A percentile compares a stretch with the other conserved stretches of the same genome.
Evolutionary conservation across 1,284 basidiomycete species (phyloP).

Genomic region (Uromyces viciae-fabae): DNA sequence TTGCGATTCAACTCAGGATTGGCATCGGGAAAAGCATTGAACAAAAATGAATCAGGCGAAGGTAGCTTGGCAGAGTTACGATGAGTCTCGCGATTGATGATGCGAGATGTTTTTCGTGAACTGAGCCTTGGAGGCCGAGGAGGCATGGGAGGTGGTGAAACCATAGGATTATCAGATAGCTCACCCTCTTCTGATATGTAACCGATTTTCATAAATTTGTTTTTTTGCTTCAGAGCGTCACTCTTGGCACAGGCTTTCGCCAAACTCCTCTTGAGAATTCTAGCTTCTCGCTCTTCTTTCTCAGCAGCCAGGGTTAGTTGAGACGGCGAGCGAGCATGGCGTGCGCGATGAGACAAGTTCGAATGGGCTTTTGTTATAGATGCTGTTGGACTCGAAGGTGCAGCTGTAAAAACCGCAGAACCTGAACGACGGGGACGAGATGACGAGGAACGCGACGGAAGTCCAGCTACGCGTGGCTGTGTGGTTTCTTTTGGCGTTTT

Average conservation of each 20-base stretch:
- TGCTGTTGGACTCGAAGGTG: conserved; percentile 33
- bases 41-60: neutral
- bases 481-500: conserved; percentile 9
- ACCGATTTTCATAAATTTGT: neutral
- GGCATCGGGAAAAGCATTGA: neutral
- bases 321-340: conserved; percentile 24
- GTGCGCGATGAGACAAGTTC: neutral
- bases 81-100: neutral
- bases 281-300: conserved; percentile 33
- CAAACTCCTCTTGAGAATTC: conserved; percentile 28
- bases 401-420: neutral
- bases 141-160: neutral
- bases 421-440: conserved; percentile 14
- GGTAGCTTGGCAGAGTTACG: neutral
- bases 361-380: conserved; percentile 24
- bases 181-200: conserved; percentile 21
- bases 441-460: conserved; percentile 12
- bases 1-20: neutral
- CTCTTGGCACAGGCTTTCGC: conserved; percentile 27
- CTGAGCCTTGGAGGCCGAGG: neutral
- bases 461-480: neutral
- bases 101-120: neutral
- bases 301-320: conserved; percentile 39
- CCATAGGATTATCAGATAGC: neutral
- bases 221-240: neutral